Evolutionary conservation across 371 early-diverging fungal genomes (phyloP).

Genomic region (Zychaea mexicana): DNA sequence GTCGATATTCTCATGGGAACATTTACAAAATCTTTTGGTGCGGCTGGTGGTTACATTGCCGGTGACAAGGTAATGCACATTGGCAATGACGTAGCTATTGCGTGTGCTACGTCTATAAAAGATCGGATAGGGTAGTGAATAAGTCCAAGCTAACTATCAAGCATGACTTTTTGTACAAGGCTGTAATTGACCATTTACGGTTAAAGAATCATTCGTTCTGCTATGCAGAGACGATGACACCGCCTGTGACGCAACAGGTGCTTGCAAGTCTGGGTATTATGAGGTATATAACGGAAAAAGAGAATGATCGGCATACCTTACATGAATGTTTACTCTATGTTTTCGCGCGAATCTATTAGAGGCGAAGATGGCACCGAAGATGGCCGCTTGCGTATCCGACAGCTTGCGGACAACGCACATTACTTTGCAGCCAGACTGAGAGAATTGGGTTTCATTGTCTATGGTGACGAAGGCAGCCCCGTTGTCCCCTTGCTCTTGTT

Average conservation of each 20-base stretch:
- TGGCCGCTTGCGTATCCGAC: slow-evolving; percentile 84
- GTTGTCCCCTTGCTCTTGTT: slow-evolving; percentile 94
- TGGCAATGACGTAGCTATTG: neutral
- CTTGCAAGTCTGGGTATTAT: slow-evolving; percentile 84
- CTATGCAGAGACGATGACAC: slow-evolving; percentile 94
- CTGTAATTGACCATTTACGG: slow-evolving; percentile 88
- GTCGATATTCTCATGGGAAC: slow-evolving; percentile 99
- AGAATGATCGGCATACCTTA: neutral
- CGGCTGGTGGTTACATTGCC: slow-evolving; percentile 97
- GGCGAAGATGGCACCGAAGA: slow-evolving; percentile 85
- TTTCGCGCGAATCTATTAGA: slow-evolving; percentile 29
- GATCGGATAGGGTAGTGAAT: too few relatives aligned
- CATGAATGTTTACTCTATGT: neutral
- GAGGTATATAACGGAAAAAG: too few relatives aligned
- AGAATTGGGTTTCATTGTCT: slow-evolving; percentile 93
- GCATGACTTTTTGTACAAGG: slow-evolving; percentile 36
- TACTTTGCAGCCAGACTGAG: slow-evolving; percentile 85
- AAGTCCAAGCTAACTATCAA: too few relatives aligned
- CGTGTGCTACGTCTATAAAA: too few relatives aligned
- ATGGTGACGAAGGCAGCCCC: slow-evolving; percentile 95
- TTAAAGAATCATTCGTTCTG: slow-evolving; percentile 79
- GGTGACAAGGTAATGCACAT: slow-evolving; percentile 44
- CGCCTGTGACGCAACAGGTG: slow-evolving; percentile 91
- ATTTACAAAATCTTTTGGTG: slow-evolving; percentile 99
- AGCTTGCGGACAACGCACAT: slow-evolving; percentile 82